Base-by-base conservation (phyloP, 805 yeast genomes). In the Metschnikowia gelsemii region DNA sequence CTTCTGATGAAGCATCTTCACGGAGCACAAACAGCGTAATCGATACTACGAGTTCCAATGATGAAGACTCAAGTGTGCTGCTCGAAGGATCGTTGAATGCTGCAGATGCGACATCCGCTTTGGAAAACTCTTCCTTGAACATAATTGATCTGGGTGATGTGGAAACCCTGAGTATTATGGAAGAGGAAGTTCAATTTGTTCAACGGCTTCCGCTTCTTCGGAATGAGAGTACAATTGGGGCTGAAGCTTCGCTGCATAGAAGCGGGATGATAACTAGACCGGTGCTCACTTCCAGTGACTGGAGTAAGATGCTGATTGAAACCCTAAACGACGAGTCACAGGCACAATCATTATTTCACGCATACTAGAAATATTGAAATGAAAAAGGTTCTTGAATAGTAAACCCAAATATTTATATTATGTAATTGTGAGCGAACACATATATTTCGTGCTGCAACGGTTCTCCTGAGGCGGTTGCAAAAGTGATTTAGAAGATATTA, bases 141-240 rank as follows among this genome's bases (percentile, higher is more conserved):
- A 3, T 24, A 21, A 4, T 21, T 19, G 42, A 28, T 4, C 19
- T 28, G 16, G 11, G 14, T 12, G 39, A 28, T 23, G 24, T n/a
- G 6, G 38, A 32, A 4, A 24, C 45, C 1, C 52, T 51, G 30
- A 49, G 55, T 35, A 32, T 55, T 2, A 41, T 48, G 21, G 42
- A 53, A 2, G 55, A 51, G 4, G 61, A 51, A 11, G 41, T 52
- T 3, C 45, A 47, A 25, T 63, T 57, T 32, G 58, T 49, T 1
- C 66, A 61, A 33, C 46, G 57, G 26, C 45, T 63, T 11, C 62
- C 65, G 2, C 50, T 63, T 26, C 47, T 63, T 28, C 46, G 51
- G 21, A 53, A 60, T 39, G 52, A 49, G 18, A 63, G 66, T 32
- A 28, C 20, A 25, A 55, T 45, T 14, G 51, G 47, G 8, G 45